Evolutionary conservation across 2,329 filamentous ascomycete species (phyloP), one percentile per base, ranked within the genome.

Genomic region (Penicillium sp.): DNA sequence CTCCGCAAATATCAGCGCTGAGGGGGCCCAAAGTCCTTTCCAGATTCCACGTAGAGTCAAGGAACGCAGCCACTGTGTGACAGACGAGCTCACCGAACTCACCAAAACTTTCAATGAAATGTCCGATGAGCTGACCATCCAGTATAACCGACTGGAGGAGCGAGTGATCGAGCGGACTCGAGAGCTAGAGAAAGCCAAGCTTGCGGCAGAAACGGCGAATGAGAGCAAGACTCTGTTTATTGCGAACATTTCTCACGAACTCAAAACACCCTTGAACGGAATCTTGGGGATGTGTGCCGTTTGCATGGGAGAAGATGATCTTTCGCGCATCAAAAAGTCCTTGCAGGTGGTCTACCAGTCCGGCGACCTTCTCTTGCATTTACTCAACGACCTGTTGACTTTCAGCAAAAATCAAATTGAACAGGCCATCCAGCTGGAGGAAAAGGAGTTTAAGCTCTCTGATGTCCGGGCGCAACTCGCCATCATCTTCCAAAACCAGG

Each of bases 321-420:
- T 92, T 14, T 73, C 82, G 31, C 86, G 88, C 63, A 86, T 96
- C 62, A 92, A 93, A 72, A 86, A 92, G 64, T 95, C 90, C 1
- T 80, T 97, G 5, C 90, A 91, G 66, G 91, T 92, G 19, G 87
- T 97, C 21, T 96, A 96, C 75, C 95, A 93, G 73, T 93, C 90
- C 22, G 91, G 84, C 5, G 93, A 97, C 70, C 75, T 96, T 6
- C 77, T 97, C 8, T 79, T 96, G 2, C 92, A 96, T 68, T 82
- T 97, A 1, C 80, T 97, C 8, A 95, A 95, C 41, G 93, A 97
- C 77, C 80, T 97, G 4, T 77, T 97, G 39, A 96, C 90, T 35
- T 97, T 97, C 75, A 95, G 90, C 70, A 96, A 96, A 75, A 96
- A 97, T 68, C 91, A 96, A 73, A 92, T 96, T 50, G 92, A 91